Conservation (phyloP, 176 grass and related monocot genomes). For the Typha latifolia region DNA sequence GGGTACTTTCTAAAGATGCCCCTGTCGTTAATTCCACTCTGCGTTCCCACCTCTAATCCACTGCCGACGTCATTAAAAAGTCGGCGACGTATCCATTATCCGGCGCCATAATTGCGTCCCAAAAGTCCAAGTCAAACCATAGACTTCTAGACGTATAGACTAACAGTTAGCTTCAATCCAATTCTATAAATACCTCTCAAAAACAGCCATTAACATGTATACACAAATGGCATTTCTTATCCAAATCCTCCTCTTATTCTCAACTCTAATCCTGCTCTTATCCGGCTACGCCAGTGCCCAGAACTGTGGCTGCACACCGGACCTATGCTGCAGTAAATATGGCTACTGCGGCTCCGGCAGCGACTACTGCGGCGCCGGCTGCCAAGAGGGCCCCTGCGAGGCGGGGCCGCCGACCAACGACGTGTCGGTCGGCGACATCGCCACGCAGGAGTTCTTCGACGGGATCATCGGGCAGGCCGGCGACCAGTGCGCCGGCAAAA, state of each 20-base stretch:
- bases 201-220: not conserved
- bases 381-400: conserved; percentile 31
- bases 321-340: conserved; percentile 25
- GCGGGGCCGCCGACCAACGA: conserved; percentile 31
- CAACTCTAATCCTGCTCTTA: conserved; percentile 5
- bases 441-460: conserved; percentile 34
- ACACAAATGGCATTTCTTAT: not conserved
- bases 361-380: conserved; percentile 19
- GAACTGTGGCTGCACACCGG: conserved; percentile 9
- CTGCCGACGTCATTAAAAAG: too few species aligned
- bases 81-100: too few species aligned
- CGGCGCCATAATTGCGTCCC: too few species aligned
- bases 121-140: too few species aligned
- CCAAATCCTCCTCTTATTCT: not conserved
- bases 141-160: too few species aligned
- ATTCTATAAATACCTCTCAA: not conserved
- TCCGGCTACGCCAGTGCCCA: conserved; percentile 13
- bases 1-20: too few species aligned
- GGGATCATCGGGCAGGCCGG: conserved; percentile 51
- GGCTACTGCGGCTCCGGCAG: conserved; percentile 16
- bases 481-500: conserved; percentile 29
- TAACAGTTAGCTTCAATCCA: not conserved
- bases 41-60: too few species aligned
- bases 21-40: too few species aligned
- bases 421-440: conserved; percentile 28